phyloP scores from a whole-genome alignment of 495 filamentous ascomycete genomes.

The Hypomontagnella monticulosa region DNA sequence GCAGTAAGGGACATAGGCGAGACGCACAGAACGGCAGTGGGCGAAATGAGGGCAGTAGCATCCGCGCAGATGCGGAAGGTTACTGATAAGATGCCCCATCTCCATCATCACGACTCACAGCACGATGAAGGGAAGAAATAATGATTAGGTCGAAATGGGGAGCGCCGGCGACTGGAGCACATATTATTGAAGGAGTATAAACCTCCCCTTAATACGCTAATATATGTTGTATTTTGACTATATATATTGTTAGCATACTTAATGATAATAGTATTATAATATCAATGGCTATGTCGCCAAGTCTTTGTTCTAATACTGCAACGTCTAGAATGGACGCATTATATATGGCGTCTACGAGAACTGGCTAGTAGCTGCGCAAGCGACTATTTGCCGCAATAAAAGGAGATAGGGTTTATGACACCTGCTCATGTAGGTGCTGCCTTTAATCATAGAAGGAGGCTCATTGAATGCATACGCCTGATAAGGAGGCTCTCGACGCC shows the following conservation, averaged over 20 bases:
- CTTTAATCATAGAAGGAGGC: no score
- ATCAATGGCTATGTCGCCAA: neutral
- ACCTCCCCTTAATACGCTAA: conserved; percentile 10
- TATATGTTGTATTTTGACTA: conserved; percentile 18
- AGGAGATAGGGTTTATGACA: no score
- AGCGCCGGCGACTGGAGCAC: neutral
- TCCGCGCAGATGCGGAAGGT: conserved; percentile 26
- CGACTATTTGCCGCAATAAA: no score
- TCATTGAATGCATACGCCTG: no score
- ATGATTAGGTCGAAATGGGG: neutral
- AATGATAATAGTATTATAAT: conserved; percentile 5
- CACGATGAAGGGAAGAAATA: conserved; percentile 10
- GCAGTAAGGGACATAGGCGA: conserved; percentile 21
- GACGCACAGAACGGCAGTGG: conserved; percentile 25
- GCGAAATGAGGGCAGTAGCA: conserved; percentile 24
- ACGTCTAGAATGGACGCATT: no score
- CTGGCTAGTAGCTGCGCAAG: no score
- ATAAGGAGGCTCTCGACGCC: no score
- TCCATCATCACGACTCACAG: conserved; percentile 24
- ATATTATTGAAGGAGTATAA: neutral
- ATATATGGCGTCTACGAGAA: no score
- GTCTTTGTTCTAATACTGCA: no score
- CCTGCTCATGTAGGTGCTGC: no score
- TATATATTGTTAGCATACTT: neutral
- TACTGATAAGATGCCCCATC: conserved; percentile 25